Conservation (phyloP, 2,329 filamentous ascomycete genomes). For the Balansia obtecta region DNA sequence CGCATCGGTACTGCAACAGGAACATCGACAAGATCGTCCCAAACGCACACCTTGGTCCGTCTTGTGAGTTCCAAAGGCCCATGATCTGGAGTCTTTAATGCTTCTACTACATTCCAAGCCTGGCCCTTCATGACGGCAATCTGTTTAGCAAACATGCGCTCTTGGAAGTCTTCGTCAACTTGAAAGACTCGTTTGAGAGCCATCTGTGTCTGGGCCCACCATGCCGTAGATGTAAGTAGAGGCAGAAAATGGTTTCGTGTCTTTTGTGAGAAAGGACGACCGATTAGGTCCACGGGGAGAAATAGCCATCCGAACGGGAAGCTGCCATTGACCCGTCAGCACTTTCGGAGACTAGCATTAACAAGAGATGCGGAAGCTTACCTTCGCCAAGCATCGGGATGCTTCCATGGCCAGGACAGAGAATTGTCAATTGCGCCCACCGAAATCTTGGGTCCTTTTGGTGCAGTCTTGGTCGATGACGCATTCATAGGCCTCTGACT, state of each 20-base stretch:
- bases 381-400: constrained; percentile 76
- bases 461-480: constrained; percentile 35
- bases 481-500: constrained; percentile 78
- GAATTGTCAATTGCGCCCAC: constrained; percentile 97
- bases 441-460: constrained; percentile 46
- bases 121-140: constrained; percentile 99
- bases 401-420: constrained; percentile 97
- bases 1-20: constrained; percentile 88
- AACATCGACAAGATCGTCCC: constrained; percentile 95
- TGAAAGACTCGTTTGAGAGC: constrained; percentile 80
- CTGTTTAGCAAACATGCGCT: constrained; percentile 97
- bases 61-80: constrained; percentile 88
- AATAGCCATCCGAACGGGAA: constrained; percentile 99
- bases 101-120: constrained; percentile 98
- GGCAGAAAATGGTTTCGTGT: constrained; percentile 94
- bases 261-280: constrained; percentile 87
- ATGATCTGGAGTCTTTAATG: constrained; percentile 82
- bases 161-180: constrained; percentile 90
- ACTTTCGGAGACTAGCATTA: background rate
- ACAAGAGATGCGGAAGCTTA: constrained; percentile 12
- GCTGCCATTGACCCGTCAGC: constrained; percentile 33
- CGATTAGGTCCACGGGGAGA: constrained; percentile 88
- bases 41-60: constrained; percentile 83
- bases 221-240: constrained; percentile 81
- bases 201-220: constrained; percentile 92